Evolutionary conservation across 1,139 yeast genomes (phyloP).

Genomic region (Candida mesenterica): DNA sequence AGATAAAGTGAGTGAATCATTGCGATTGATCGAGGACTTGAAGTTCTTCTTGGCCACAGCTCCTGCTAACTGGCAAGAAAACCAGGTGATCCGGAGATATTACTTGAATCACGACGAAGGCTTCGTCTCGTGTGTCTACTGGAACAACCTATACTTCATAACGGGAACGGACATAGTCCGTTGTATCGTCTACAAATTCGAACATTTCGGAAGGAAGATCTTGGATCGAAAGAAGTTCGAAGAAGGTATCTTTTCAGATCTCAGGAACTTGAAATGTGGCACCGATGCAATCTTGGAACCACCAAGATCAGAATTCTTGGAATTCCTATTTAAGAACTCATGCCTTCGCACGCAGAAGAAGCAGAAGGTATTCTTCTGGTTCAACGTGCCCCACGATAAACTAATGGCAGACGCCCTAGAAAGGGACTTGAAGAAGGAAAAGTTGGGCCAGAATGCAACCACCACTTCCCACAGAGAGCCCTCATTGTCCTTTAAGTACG

Average conservation of each 20-base stretch:
- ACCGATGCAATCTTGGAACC: conserved; percentile 85
- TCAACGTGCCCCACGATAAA: conserved; percentile 91
- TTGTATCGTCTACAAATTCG: conserved; percentile 84
- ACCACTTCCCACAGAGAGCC: conserved; percentile 62
- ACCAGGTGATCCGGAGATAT: conserved; percentile 83
- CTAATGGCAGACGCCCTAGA: conserved; percentile 92
- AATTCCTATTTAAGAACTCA: conserved; percentile 78
- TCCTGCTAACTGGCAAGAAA: conserved; percentile 91
- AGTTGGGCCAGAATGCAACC: conserved; percentile 53
- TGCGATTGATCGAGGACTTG: conserved; percentile 68
- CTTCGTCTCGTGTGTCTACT: conserved; percentile 84
- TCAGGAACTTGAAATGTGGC: conserved; percentile 83
- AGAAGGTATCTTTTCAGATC: conserved; percentile 92
- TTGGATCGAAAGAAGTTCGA: conserved; percentile 90
- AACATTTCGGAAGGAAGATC: conserved; percentile 84
- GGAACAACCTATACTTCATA: conserved; percentile 87
- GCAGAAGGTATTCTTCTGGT: conserved; percentile 97
- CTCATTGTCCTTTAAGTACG: conserved; percentile 58
- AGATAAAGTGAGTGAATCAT: conserved; percentile 45
- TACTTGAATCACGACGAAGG: conserved; percentile 87
- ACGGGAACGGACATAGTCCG: conserved; percentile 97
- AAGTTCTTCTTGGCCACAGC: conserved; percentile 88
- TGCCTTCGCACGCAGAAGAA: conserved; percentile 94
- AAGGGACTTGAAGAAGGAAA: conserved; percentile 84
- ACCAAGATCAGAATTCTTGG: conserved; percentile 83